Base-by-base conservation (phyloP, 2,329 filamentous ascomycete species). In the Dendrostoma leiphaemia region DNA sequence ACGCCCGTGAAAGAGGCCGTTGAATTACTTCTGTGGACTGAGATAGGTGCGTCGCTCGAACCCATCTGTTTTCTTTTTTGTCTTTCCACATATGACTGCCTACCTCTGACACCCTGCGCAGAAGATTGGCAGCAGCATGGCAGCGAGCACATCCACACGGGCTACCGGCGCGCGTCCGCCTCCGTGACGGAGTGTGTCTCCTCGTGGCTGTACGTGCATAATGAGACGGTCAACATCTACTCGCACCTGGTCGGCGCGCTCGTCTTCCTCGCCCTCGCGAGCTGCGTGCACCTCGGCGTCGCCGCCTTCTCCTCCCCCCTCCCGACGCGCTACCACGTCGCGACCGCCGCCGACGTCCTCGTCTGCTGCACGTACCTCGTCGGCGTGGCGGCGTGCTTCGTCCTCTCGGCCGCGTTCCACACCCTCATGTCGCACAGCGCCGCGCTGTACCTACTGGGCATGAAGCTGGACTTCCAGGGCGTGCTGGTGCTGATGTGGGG, bases 401-500 rank as follows among this genome's bases (percentile, higher is more conserved):
- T 67, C 6, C 62, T 79, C 0, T 80, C 78, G 2, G 69, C 72
- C 5, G 79, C 77, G 6, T 85, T 79, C 59, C 82, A 85, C 63
- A 80, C 78, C 2, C 72, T 85, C 47, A 74, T 76, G 59, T 80
- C 79, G 53, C 82, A 85, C 59, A 81, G 76, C 48, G 69, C 74
- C 7, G 61, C 67, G 6, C 71, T 80, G 13, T 75, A 75, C 34
- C 69, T 68, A 10, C 73, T 79, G 54, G 81, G 81, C 6, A 81
- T 84, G 57, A 78, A 81, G 61, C 67, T 85, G 26, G 84, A 87
- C 63, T 83, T 85, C 59, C 74, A 83, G 40, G 82, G 83, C 7
- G 81, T 86, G 40, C 74, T 86, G 2, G 70, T 81, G 6, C 65
- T 86, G 55, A 86, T 86, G 67, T 86, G 82, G 80, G 78, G 79